Base-by-base conservation (phyloP, 192 early-diverging fungal genomes). In the Backusella tarrabulga region DNA sequence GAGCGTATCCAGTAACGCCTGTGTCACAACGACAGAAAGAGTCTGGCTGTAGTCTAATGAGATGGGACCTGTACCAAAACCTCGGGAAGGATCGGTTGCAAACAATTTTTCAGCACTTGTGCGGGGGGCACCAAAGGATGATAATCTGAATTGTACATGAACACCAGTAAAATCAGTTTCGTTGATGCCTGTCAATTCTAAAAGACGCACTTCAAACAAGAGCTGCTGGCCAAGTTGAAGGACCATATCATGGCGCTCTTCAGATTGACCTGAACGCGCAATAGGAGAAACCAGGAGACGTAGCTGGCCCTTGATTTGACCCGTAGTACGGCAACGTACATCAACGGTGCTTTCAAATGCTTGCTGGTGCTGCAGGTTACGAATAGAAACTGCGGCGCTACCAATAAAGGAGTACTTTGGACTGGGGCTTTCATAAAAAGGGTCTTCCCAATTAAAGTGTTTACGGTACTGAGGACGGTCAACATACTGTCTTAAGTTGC, bases 81-180 rank as follows among this genome's bases (percentile, higher is more conserved):
- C 86, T 50, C 85, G 79, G 17, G 76, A 78, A 26, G 87, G 85
- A 35, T 93, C 90, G 0, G 93, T 92, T 2, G 88, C 83, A 81
- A 81, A 94, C 3, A 91, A 46, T 8, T 84, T 82, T 56, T 89
- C 89, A 1, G 68, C 81, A 0, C 72, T 40, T 11, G 85, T 73
- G 40, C 78, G 77, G 14, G 83, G 78, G 23, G 77, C 86, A 15
- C 87, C 88, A 79, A 92, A 92, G 4, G 89, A 88, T 3, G 88
- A 90, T 4, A 89, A 75, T 63, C 88, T 82, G 81, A 93, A 94
- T 66, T 94, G 93, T 35, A 87, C 86, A 74, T 94, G 93, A 19
- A 94, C 86, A 71, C 93, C 87, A 19, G 87, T 87, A 81, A 82
- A 93, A 52, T 88, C 82, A 19, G 77, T 71, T 74, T 91, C 91